Evolutionary conservation across 2,329 filamentous ascomycete species (phyloP).

Genomic region (Paecilomyces fulvus): DNA sequence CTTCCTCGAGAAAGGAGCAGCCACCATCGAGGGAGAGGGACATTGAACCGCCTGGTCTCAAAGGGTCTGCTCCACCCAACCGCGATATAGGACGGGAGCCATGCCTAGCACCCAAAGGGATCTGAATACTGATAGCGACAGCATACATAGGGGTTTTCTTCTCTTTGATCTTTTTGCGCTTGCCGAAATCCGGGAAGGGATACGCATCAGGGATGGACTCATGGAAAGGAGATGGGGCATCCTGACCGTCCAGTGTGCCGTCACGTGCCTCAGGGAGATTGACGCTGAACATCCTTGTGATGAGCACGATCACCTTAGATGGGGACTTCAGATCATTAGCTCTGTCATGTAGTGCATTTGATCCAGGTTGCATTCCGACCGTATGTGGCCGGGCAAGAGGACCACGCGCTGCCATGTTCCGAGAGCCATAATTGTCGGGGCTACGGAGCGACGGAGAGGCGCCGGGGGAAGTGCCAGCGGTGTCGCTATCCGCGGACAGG

Average conservation of each 20-base stretch:
- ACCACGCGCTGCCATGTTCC: conserved; percentile 15
- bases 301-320: conserved; percentile 45
- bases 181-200: conserved; percentile 30
- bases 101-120: conserved; percentile 36
- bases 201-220: conserved; percentile 27
- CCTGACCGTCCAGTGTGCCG: conserved; percentile 23
- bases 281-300: conserved; percentile 53
- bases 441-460: conserved; percentile 16
- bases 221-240: conserved; percentile 18
- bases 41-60: conserved; percentile 19
- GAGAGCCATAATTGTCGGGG: conserved; percentile 9
- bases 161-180: conserved; percentile 41
- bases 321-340: conserved; percentile 29
- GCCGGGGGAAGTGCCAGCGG: conserved; percentile 10
- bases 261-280: conserved; percentile 41
- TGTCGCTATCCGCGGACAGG: conserved; percentile 36
- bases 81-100: conserved; percentile 26
- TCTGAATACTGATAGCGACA: conserved; percentile 48
- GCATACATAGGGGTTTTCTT: conserved; percentile 52
- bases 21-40: conserved; percentile 35
- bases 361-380: conserved; percentile 20
- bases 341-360: conserved; percentile 11
- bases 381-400: conserved; percentile 32
- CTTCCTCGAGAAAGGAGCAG: conserved; percentile 29
- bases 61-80: conserved; percentile 25